Evolutionary conservation across 306 rosid genomes (phyloP).

Genomic region (Canavalia gladiata): DNA sequence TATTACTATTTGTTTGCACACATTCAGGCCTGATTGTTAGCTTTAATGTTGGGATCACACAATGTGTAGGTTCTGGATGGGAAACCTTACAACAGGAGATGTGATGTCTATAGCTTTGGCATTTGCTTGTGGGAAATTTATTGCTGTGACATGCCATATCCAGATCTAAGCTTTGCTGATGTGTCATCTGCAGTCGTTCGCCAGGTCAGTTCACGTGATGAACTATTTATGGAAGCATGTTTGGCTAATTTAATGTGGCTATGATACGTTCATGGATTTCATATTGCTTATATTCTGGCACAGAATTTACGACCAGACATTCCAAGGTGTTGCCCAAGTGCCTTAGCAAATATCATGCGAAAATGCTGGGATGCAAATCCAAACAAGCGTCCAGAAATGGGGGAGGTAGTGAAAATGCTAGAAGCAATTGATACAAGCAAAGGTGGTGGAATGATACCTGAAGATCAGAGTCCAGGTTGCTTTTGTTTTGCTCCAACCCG

Average conservation of each 20-base stretch:
- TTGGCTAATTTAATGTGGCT: neutral
- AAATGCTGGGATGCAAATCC: slow-evolving; percentile 91
- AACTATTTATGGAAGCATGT: neutral
- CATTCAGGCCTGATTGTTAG: neutral
- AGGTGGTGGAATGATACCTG: slow-evolving; percentile 93
- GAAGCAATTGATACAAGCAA: slow-evolving; percentile 87
- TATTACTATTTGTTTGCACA: neutral
- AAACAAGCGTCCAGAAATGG: slow-evolving; percentile 81
- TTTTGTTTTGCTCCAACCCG: slow-evolving; percentile 70
- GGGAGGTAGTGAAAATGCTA: slow-evolving; percentile 75
- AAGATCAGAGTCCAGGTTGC: slow-evolving; percentile 68
- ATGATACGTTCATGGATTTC: slow-evolving; percentile 4
- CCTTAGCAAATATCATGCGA: slow-evolving; percentile 65
- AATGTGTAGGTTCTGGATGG: slow-evolving; percentile 82
- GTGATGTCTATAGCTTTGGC: slow-evolving; percentile 90
- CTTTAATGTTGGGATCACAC: slow-evolving; percentile 36
- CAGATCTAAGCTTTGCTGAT: slow-evolving; percentile 80
- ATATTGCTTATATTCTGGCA: slow-evolving; percentile 15
- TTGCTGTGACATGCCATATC: slow-evolving; percentile 92
- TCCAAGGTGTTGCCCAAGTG: slow-evolving; percentile 82
- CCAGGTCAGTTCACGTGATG: slow-evolving; percentile 55
- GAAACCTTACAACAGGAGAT: slow-evolving; percentile 89
- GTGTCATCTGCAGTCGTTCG: slow-evolving; percentile 79
- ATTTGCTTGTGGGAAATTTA: slow-evolving; percentile 96
- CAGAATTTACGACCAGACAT: slow-evolving; percentile 88